phyloP scores from a whole-genome alignment of 305 asterid species.

The Solanum hybrid region DNA sequence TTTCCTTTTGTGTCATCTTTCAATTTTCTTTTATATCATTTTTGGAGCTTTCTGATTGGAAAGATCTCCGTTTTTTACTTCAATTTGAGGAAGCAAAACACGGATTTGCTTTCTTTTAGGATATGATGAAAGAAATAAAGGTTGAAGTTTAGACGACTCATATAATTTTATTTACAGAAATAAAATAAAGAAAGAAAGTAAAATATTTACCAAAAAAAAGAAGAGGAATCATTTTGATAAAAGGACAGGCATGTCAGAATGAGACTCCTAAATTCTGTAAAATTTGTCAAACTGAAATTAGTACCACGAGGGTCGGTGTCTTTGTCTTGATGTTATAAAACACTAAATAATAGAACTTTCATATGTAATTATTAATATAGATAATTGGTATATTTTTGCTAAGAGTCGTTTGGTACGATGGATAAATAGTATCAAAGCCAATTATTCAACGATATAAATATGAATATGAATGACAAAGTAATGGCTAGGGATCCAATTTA shows the following conservation, averaged over 20 bases:
- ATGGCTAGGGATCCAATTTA: not conserved
- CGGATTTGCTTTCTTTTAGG: not conserved
- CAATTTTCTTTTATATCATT: not conserved
- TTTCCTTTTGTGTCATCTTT: not conserved
- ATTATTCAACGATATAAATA: not conserved
- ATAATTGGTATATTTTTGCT: not conserved
- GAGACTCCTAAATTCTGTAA: not conserved
- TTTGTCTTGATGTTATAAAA: not conserved
- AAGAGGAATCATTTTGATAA: not conserved
- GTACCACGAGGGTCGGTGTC: not conserved
- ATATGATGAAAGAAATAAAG: not conserved
- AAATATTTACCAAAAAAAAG: not conserved
- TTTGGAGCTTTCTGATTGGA: not conserved
- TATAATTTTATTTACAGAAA: not conserved
- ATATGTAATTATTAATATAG: not conserved
- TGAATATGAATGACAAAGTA: not conserved
- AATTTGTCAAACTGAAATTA: not conserved
- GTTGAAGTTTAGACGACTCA: not conserved
- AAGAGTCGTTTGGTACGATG: not conserved
- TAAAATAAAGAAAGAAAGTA: not conserved
- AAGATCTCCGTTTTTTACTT: not conserved
- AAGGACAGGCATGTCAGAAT: not conserved
- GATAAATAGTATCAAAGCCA: fast-evolving
- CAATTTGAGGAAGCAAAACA: not conserved
- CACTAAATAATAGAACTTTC: not conserved